A percentile compares a stretch with the other conserved stretches of the same genome.
Conservation (phyloP, 2,329 filamentous ascomycete genomes). For the Fusarium camptoceras region DNA sequence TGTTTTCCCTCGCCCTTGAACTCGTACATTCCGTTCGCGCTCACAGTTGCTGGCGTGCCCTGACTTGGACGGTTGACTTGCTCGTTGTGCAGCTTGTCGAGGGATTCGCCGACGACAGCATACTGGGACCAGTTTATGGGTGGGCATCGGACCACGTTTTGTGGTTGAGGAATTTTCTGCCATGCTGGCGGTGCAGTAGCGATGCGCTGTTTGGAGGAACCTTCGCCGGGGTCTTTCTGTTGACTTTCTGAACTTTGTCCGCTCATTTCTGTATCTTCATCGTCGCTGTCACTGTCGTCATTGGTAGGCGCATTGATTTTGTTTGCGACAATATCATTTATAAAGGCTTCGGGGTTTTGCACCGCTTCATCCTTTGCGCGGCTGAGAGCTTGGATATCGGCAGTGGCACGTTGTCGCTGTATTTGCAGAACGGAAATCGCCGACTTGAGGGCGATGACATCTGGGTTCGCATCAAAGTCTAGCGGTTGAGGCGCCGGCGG, state of each 20-base stretch:
- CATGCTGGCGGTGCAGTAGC: slow-evolving; percentile 58
- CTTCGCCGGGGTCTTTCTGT: slow-evolving; percentile 43
- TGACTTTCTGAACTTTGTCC: slow-evolving; percentile 48
- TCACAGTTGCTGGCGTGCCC: slow-evolving; percentile 62
- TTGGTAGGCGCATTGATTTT: slow-evolving; percentile 59
- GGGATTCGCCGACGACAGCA: slow-evolving; percentile 80
- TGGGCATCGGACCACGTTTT: slow-evolving; percentile 86
- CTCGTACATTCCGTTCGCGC: slow-evolving; percentile 61
- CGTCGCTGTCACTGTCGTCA: slow-evolving; percentile 46
- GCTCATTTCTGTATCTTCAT: slow-evolving; percentile 48
- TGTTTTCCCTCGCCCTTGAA: slow-evolving; percentile 61
- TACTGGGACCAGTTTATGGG: slow-evolving; percentile 97
- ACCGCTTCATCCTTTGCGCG: slow-evolving; percentile 77
- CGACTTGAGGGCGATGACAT: slow-evolving; percentile 86
- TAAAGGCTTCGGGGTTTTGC: slow-evolving; percentile 77
- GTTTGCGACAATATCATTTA: slow-evolving; percentile 73
- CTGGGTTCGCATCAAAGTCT: slow-evolving; percentile 76
- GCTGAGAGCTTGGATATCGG: slow-evolving; percentile 78
- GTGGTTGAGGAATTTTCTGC: slow-evolving; percentile 76
- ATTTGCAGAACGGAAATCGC: slow-evolving; percentile 89
- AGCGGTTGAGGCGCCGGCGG: slow-evolving; percentile 65
- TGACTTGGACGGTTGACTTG: slow-evolving; percentile 74
- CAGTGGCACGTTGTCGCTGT: slow-evolving; percentile 80
- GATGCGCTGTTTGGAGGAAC: slow-evolving; percentile 40
- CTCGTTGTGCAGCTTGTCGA: slow-evolving; percentile 87